A percentile compares a stretch with the other conserved stretches of the same genome.
Conservation (phyloP, 305 asterid genomes). For the Solanum hybrid region DNA sequence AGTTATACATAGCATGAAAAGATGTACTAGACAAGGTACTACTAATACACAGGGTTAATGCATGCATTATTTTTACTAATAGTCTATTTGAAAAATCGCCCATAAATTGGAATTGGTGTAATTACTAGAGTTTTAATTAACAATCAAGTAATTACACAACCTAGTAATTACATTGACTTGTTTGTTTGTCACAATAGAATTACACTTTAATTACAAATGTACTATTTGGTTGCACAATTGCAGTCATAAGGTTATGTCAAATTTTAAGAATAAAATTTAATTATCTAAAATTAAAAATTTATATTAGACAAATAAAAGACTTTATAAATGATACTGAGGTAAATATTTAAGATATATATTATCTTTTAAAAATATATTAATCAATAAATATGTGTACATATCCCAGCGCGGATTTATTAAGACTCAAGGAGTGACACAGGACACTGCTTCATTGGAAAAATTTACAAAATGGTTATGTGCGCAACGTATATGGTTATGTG, state of each 20-base stretch:
- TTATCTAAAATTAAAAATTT: too few species aligned
- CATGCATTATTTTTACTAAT: neutral
- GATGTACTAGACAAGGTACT: neutral
- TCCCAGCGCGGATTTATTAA: too few species aligned
- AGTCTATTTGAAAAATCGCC: too few species aligned
- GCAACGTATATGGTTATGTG: neutral
- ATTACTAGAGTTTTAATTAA: neutral
- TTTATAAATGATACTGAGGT: neutral
- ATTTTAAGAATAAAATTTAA: neutral
- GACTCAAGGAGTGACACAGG: too few species aligned
- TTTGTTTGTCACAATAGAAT: neutral
- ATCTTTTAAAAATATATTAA: neutral
- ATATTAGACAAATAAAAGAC: neutral
- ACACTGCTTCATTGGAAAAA: too few species aligned
- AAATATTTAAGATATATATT: neutral
- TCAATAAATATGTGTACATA: neutral
- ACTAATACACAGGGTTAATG: neutral
- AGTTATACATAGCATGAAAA: neutral
- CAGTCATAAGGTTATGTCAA: neutral
- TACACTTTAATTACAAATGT: neutral
- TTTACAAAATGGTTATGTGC: neutral
- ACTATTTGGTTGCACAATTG: neutral
- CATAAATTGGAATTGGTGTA: too few species aligned
- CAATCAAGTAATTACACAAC: neutral
- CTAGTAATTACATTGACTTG: neutral